Evolutionary conservation across 169 alveolate genomes (phyloP).

Genomic region (Plasmodium ovale): DNA sequence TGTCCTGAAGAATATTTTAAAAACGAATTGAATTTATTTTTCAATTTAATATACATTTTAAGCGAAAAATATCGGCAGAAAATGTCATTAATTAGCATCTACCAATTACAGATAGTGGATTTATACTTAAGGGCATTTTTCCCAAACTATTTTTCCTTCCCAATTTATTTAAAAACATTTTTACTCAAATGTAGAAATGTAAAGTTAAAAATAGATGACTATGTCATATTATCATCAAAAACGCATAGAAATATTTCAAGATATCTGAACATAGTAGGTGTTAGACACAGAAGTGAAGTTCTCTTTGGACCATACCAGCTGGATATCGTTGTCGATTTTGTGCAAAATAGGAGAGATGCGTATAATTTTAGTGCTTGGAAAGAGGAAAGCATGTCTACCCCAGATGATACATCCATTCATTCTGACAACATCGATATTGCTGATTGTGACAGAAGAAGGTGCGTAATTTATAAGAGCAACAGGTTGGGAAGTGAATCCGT

Average conservation of each 20-base stretch:
- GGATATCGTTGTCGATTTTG: conserved; percentile 69
- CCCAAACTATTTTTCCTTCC: conserved; percentile 26
- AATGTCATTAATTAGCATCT: conserved; percentile 48
- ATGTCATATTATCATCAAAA: conserved; percentile 48
- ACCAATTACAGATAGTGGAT: conserved; percentile 64
- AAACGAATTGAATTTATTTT: conserved; percentile 64
- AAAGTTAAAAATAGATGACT: conserved; percentile 38
- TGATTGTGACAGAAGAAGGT: too few species aligned
- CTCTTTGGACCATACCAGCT: conserved; percentile 66
- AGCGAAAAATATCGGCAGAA: conserved; percentile 58
- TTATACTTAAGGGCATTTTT: conserved; percentile 54
- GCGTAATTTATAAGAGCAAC: conserved; percentile 16
- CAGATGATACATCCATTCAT: neutral
- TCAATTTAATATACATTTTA: conserved; percentile 54
- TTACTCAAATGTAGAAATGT: conserved; percentile 47
- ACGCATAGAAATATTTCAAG: conserved; percentile 64
- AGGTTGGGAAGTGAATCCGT: neutral
- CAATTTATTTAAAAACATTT: conserved; percentile 31
- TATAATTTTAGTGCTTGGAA: neutral
- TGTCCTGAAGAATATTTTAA: conserved; percentile 20
- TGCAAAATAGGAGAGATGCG: neutral
- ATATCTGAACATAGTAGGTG: conserved; percentile 41
- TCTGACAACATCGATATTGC: neutral
- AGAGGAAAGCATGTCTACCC: too few species aligned
- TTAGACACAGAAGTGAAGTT: conserved; percentile 68